phyloP scores from a whole-genome alignment of 164 flowering plant genomes.

The Sextonia rubra region DNA sequence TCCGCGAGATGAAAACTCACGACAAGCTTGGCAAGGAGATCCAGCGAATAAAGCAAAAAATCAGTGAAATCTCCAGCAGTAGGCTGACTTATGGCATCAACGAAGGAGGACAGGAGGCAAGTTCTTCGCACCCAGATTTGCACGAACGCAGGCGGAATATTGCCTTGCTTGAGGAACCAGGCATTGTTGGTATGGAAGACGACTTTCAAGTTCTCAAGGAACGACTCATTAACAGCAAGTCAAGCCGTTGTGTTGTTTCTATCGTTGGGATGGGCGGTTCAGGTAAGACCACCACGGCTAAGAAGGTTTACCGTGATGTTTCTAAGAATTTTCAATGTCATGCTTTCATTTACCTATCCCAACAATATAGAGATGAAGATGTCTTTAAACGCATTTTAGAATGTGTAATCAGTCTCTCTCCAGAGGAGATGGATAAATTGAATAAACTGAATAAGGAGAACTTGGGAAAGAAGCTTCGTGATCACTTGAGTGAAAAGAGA shows the following conservation, averaged over 20 bases:
- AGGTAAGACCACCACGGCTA: not conserved
- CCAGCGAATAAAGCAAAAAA: not conserved
- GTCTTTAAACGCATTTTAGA: not conserved
- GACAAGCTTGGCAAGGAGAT: no score
- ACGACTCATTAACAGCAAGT: no score
- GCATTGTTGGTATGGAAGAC: not conserved
- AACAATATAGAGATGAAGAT: not conserved
- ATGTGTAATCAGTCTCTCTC: no score
- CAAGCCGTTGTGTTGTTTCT: not conserved
- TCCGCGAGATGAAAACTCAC: not conserved
- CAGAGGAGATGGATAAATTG: not conserved
- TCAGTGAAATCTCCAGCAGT: not conserved
- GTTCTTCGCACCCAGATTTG: not conserved
- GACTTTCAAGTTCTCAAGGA: not conserved
- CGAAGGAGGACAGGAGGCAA: not conserved
- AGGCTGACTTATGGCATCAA: not conserved
- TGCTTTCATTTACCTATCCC: no score
- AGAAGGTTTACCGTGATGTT: not conserved
- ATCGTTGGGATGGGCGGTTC: not conserved
- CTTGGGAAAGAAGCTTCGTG: not conserved
- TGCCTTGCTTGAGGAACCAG: not conserved
- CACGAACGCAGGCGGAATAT: not conserved
- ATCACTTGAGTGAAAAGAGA: no score
- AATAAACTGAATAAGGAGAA: not conserved
- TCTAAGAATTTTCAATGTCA: no score